Percentiles rank a stretch among this genome's conserved stretches.
These are phyloP conservation scores for Fusarium chuoi DNA, from an alignment of 2,329 filamentous ascomycete genomes.

Conservation along the genomic window DNA sequence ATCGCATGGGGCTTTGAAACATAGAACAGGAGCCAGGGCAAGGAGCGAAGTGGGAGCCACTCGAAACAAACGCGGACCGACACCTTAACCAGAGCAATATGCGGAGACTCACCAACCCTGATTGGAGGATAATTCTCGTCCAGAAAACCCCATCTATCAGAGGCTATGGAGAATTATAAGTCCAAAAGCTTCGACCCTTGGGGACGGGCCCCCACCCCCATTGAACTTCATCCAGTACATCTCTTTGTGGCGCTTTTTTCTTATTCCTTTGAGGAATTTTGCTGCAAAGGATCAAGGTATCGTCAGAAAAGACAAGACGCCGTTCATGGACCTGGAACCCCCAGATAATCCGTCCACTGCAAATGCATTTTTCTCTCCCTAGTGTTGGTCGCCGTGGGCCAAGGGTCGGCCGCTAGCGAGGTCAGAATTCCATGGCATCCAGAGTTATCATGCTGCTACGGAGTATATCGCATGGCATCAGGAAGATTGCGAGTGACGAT, in stretches of 20 bases:
- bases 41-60: conserved; percentile 4
- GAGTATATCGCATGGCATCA: neutral
- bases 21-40: conserved; percentile 30
- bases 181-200: conserved; percentile 32
- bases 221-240: conserved; percentile 7
- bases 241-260: conserved; percentile 14
- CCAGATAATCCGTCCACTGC: conserved; percentile 38
- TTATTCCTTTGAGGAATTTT: conserved; percentile 5
- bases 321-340: conserved; percentile 25
- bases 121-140: conserved; percentile 39
- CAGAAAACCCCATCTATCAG: conserved; percentile 37
- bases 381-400: conserved; percentile 5
- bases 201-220: conserved; percentile 22
- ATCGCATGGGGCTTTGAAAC: conserved; percentile 44
- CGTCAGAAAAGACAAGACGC: conserved; percentile 9
- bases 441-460: neutral
- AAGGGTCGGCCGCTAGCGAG: conserved; percentile 22
- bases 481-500: conserved; percentile 1
- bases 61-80: conserved; percentile 38
- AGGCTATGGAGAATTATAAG: conserved; percentile 40
- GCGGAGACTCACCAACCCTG: conserved; percentile 13
- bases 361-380: neutral
- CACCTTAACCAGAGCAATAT: conserved; percentile 23
- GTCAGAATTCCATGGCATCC: neutral
- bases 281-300: conserved; percentile 5